Base-by-base conservation (phyloP, 2,329 filamentous ascomycete genomes). In the Fusarium nelsonii region DNA sequence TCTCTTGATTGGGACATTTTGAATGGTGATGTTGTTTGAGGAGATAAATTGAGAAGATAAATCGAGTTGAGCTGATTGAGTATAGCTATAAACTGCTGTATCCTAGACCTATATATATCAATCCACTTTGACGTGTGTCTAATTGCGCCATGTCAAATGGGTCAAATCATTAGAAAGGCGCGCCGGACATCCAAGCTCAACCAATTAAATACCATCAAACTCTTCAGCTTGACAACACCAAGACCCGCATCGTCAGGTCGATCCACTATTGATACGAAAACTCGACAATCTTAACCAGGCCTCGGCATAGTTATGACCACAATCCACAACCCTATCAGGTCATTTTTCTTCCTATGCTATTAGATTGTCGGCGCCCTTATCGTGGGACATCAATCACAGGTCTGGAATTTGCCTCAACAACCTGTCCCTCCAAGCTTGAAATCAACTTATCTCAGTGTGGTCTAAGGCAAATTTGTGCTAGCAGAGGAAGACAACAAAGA, bases 1-100 rank as follows among this genome's bases (percentile, higher is more conserved):
- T 74, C 72, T 4, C 52, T 32, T 4, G 60, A 16, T 16, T 36
- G 11, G 2, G 61, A 36, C 70, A 74, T 73, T 20, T 16, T 41
- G 23, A 33, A 23, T 23, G 4, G 3, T 30, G 6, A 11, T 23
- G 4, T 5, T 23, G 23, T 5, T 32, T 6, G 9, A 6, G 1
- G 4, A 2, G 4, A 18, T 32, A 23, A 5, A 23, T 23, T 23
- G 23, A 23, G 23, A 23, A 23, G 23, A 23, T 23, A 23, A 23
- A 23, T 5, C 23, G 20, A 8, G 9, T 32, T 18, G 3, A 4
- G 4, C 26, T 39, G 23, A 3, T 18, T 6, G 14, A 11, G 1
- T 14, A 6, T 37, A 1, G 2, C 4, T 15, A 18, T 2, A 14
- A 5, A 14, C 12, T 6, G 2, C n/a, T 8, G 7, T 11, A 5